A percentile compares a stretch with the other conserved stretches of the same genome.
phyloP scores from a whole-genome alignment of 1,139 yeast species.

The Candida pseudoviswanathii region DNA sequence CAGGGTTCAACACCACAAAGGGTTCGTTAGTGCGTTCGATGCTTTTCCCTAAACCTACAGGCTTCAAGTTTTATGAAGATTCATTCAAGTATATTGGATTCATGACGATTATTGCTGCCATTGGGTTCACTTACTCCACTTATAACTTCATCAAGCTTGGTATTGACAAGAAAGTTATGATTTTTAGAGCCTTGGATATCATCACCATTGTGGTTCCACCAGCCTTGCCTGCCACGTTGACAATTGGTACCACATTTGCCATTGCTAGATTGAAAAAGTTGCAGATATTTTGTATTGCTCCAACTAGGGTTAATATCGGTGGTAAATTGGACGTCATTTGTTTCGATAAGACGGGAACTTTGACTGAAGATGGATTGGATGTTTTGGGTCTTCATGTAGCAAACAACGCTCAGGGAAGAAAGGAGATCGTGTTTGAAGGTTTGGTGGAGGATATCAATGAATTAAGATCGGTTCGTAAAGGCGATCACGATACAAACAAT shows the following conservation, averaged over 20 bases:
- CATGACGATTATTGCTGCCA: conserved; percentile 81
- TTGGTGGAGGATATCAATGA: conserved; percentile 32
- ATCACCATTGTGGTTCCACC: conserved; percentile 98
- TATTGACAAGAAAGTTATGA: conserved; percentile 65
- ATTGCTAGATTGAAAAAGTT: conserved; percentile 65
- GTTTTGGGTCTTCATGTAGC: conserved; percentile 82
- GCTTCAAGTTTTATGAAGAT: conserved; percentile 90
- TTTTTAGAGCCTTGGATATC: conserved; percentile 87
- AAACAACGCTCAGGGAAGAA: conserved; percentile 52
- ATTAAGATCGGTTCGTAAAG: conserved; percentile 7
- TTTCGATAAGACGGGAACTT: conserved; percentile 96
- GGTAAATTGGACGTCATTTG: conserved; percentile 90
- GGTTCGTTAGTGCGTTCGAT: conserved; percentile 94
- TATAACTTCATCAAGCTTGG: conserved; percentile 80
- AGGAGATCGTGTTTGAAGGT: conserved; percentile 54
- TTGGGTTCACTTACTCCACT: conserved; percentile 86
- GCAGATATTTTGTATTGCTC: conserved; percentile 85
- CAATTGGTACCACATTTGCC: conserved; percentile 95
- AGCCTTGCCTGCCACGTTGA: conserved; percentile 94
- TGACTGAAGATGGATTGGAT: conserved; percentile 95
- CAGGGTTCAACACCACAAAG: conserved; percentile 94
- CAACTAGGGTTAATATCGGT: conserved; percentile 90
- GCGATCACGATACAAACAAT: conserved; percentile 31
- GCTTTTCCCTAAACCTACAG: conserved; percentile 94
- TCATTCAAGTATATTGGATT: conserved; percentile 95